phyloP scores from a whole-genome alignment of 163 green algal species.

The Volvox carteri region DNA sequence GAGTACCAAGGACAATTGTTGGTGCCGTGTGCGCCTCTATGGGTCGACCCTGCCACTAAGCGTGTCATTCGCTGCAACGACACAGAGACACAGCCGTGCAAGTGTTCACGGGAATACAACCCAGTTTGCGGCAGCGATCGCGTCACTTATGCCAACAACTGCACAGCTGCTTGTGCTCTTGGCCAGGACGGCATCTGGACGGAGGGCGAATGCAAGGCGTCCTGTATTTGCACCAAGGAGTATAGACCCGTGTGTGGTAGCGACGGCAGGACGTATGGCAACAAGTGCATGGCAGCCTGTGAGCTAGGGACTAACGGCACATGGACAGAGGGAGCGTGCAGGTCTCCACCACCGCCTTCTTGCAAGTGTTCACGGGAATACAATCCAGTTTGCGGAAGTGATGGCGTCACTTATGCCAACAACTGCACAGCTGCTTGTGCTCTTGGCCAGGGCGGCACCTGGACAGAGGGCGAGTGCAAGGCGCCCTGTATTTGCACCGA shows the following conservation, averaged over 20 bases:
- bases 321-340: background rate
- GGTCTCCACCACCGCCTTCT: too few relatives aligned
- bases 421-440: slow-evolving; percentile 26
- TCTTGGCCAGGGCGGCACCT: background rate
- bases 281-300: slow-evolving; percentile 49
- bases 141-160: slow-evolving; percentile 54
- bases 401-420: slow-evolving; percentile 51
- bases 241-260: slow-evolving; percentile 53
- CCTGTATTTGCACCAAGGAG: slow-evolving; percentile 52
- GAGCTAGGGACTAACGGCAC: background rate
- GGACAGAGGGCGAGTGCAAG: background rate
- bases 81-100: background rate
- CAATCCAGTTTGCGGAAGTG: slow-evolving; percentile 47
- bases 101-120: slow-evolving; percentile 38
- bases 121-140: slow-evolving; percentile 51
- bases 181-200: background rate
- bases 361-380: background rate
- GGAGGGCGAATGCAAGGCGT: background rate
- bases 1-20: background rate
- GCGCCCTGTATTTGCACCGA: slow-evolving; percentile 42
- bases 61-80: background rate
- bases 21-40: background rate
- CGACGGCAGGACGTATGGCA: slow-evolving; percentile 45
- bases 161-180: background rate
- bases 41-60: slow-evolving; percentile 18